A percentile compares a stretch with the other conserved stretches of the same genome.
phyloP scores from a whole-genome alignment of 768 basidiomycete species.

The Dentipellis sp. region DNA sequence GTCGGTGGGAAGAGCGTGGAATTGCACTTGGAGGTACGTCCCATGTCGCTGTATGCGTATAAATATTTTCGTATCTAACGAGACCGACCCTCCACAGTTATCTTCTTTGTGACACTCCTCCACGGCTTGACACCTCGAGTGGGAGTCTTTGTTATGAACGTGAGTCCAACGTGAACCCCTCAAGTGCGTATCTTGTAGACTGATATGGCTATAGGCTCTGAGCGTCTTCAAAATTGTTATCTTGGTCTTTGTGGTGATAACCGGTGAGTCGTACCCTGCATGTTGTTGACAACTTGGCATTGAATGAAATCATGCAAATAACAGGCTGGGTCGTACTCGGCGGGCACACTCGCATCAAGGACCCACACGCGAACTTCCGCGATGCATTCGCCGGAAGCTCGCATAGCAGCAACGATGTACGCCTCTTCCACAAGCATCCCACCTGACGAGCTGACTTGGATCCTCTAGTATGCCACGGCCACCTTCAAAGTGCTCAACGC shows the following conservation, averaged over 20 bases:
- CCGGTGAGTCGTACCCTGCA: conserved; percentile 22
- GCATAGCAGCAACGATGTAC: conserved; percentile 38
- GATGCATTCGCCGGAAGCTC: conserved; percentile 49
- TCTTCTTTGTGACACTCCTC: conserved; percentile 38
- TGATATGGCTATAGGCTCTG: conserved; percentile 25
- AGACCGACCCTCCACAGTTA: conserved; percentile 25
- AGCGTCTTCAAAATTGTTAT: conserved; percentile 47
- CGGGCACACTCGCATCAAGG: conserved; percentile 43
- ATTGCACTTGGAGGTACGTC: conserved; percentile 46
- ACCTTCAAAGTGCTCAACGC: conserved; percentile 48
- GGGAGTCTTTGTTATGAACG: conserved; percentile 49
- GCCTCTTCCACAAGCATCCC: background rate
- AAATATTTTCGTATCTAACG: background rate
- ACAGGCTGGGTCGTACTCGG: conserved; percentile 51
- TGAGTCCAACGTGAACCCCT: conserved; percentile 14
- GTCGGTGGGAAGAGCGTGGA: conserved; percentile 43
- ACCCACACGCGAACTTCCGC: conserved; percentile 50
- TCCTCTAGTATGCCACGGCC: conserved; percentile 46
- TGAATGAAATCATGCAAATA: no score
- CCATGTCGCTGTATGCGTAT: background rate
- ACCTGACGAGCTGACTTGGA: background rate
- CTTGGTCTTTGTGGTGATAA: conserved; percentile 44
- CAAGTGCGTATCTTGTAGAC: background rate
- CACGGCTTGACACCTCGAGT: conserved; percentile 42
- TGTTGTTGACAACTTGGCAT: background rate